Percentiles rank a stretch among this genome's conserved stretches.
Conservation (phyloP, 1,139 yeast genomes). For the Arxiozyma slooffiae region DNA sequence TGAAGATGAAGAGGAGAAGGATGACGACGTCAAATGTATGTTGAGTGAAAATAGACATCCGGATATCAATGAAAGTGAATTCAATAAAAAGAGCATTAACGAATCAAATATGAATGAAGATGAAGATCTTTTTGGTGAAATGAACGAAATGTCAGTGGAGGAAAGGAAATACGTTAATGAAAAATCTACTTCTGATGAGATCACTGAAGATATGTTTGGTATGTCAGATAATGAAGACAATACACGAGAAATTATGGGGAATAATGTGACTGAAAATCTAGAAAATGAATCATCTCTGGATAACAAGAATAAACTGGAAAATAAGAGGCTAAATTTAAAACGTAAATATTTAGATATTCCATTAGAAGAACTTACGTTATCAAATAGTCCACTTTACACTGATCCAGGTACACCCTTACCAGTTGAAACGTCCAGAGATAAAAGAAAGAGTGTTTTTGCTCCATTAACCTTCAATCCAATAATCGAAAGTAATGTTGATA, state of each 20-base stretch:
- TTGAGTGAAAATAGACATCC: slow-evolving; percentile 8
- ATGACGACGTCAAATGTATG: slow-evolving; percentile 3
- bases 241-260: neutral
- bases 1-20: slow-evolving; percentile 11
- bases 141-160: slow-evolving; percentile 18
- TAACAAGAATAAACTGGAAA: slow-evolving; percentile 10
- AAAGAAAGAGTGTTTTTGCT: slow-evolving; percentile 55
- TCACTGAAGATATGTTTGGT: slow-evolving; percentile 30
- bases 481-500: slow-evolving; percentile 64
- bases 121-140: slow-evolving; percentile 29
- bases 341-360: slow-evolving; percentile 43
- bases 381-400: slow-evolving; percentile 45
- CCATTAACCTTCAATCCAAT: slow-evolving; percentile 74
- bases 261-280: too few relatives aligned
- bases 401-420: slow-evolving; percentile 84
- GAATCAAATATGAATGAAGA: slow-evolving; percentile 12
- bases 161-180: slow-evolving; percentile 7
- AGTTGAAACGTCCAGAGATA: slow-evolving; percentile 46
- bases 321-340: slow-evolving; percentile 13
- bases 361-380: slow-evolving; percentile 45
- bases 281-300: neutral
- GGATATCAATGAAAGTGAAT: slow-evolving; percentile 7
- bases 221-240: slow-evolving; percentile 28
- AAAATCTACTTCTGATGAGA: slow-evolving; percentile 19
- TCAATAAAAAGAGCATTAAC: neutral